Percentiles rank a stretch among this genome's conserved stretches.
Evolutionary conservation across 768 basidiomycete genomes (phyloP).

Genomic region (Melanogaster broomeanus): DNA sequence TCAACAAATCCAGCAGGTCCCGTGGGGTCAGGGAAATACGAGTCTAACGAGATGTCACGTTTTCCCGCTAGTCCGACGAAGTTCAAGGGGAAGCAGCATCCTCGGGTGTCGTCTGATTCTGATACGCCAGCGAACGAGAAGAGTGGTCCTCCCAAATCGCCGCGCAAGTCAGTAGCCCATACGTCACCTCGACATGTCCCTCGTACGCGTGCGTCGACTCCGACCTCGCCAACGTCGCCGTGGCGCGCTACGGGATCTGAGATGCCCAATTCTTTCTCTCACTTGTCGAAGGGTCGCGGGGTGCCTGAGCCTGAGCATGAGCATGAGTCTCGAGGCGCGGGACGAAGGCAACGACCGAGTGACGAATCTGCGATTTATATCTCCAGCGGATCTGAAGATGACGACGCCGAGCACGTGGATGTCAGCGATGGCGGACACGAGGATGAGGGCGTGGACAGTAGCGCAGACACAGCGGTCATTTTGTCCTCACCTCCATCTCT

Average conservation of each 20-base stretch:
- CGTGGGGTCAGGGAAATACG: not conserved
- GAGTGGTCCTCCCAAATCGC: slow-evolving; percentile 17
- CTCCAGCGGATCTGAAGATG: slow-evolving; percentile 30
- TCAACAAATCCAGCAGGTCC: not conserved
- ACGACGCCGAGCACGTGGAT: not conserved
- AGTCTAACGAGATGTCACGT: no score
- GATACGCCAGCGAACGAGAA: slow-evolving; percentile 9
- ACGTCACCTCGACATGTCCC: slow-evolving; percentile 24
- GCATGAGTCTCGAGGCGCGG: not conserved
- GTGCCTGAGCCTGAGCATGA: not conserved
- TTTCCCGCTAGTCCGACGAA: slow-evolving; percentile 17
- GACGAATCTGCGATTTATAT: slow-evolving; percentile 23
- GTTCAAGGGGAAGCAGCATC: slow-evolving; percentile 1
- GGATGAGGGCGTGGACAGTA: slow-evolving; percentile 5
- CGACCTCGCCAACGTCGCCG: slow-evolving; percentile 2
- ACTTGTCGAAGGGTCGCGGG: not conserved
- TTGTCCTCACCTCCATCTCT: slow-evolving; percentile 22
- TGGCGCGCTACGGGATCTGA: no score
- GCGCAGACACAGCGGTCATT: slow-evolving; percentile 27
- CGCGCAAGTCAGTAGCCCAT: slow-evolving; percentile 24
- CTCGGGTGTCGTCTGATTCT: not conserved
- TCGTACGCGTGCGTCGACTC: slow-evolving; percentile 9
- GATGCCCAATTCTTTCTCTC: not conserved
- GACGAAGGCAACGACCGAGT: slow-evolving; percentile 7
- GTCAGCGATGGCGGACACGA: not conserved